Conservation (phyloP, 176 grass and related monocot species). For the Lolium rigidum region DNA sequence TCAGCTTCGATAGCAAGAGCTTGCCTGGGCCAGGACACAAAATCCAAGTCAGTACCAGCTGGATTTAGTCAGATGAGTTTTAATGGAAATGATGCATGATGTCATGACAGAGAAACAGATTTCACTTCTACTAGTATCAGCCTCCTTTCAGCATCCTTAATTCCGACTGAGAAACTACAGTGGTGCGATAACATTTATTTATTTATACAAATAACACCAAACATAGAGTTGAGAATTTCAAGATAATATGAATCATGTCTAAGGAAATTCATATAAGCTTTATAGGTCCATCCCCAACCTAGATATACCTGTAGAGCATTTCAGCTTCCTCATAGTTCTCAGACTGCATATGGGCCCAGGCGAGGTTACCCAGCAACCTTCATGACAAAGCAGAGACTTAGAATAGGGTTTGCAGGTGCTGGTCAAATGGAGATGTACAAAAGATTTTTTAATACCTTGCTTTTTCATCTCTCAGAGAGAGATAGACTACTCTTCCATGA, state of each 20-base stretch:
- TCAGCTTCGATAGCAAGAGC: constrained; percentile 67
- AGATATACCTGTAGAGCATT: constrained; percentile 67
- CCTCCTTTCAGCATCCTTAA: background rate
- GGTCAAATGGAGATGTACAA: background rate
- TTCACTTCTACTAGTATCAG: no score
- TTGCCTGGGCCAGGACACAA: constrained; percentile 59
- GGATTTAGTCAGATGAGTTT: constrained; percentile 25
- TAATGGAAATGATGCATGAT: constrained; percentile 11
- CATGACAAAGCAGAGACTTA: constrained; percentile 41
- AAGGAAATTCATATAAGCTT: background rate
- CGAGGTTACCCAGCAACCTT: constrained; percentile 74
- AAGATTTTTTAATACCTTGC: constrained; percentile 46
- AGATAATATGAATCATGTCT: background rate
- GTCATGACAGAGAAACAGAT: background rate
- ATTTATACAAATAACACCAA: constrained; percentile 1
- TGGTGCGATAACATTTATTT: background rate
- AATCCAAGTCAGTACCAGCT: constrained; percentile 17
- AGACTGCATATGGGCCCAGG: constrained; percentile 72
- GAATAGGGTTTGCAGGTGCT: constrained; percentile 17
- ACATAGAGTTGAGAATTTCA: constrained; percentile 2
- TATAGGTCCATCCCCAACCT: constrained; percentile 19
- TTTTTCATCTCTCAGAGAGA: constrained; percentile 73
- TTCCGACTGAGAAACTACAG: background rate
- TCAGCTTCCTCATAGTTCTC: constrained; percentile 64
- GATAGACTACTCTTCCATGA: constrained; percentile 63